phyloP scores from a whole-genome alignment of 2,329 filamentous ascomycete genomes.

The Monosporascus cannonballus region DNA sequence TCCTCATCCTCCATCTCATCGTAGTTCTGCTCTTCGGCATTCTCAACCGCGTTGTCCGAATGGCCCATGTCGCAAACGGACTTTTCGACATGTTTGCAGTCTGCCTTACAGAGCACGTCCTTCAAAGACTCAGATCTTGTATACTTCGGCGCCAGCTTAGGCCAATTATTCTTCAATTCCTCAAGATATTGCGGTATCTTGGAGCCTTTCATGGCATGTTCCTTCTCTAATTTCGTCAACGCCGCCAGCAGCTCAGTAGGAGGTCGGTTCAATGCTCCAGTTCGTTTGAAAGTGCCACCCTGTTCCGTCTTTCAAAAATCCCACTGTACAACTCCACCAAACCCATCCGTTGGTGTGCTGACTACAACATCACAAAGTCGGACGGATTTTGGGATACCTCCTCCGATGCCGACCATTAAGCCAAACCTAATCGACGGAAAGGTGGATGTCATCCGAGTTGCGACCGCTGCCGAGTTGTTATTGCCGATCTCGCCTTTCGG shows the following conservation, averaged over 20 bases:
- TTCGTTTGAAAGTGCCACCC: constrained; percentile 9
- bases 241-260: constrained; percentile 13
- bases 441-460: constrained; percentile 21
- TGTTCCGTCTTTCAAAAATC: constrained; percentile 15
- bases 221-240: constrained; percentile 9
- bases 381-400: constrained; percentile 15
- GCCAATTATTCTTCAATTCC: constrained; percentile 9
- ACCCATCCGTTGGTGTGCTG: constrained; percentile 5
- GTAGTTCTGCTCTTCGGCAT: background rate
- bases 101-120: constrained; percentile 10
- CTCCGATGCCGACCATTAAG: constrained; percentile 39
- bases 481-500: constrained; percentile 25
- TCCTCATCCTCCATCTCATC: constrained; percentile 5
- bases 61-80: too few species aligned
- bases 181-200: constrained; percentile 13
- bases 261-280: constrained; percentile 12
- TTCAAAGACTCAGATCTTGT: constrained; percentile 7
- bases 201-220: constrained; percentile 6
- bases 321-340: constrained; percentile 18
- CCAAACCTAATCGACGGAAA: constrained; percentile 30
- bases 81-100: constrained; percentile 1
- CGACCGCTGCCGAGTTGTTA: constrained; percentile 25
- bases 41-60: too few species aligned
- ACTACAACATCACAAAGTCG: constrained; percentile 22
- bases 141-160: constrained; percentile 11